Percentiles rank a stretch among this genome's conserved stretches.
Conservation (phyloP, 805 yeast species). For the Myxozyma sirexii region DNA sequence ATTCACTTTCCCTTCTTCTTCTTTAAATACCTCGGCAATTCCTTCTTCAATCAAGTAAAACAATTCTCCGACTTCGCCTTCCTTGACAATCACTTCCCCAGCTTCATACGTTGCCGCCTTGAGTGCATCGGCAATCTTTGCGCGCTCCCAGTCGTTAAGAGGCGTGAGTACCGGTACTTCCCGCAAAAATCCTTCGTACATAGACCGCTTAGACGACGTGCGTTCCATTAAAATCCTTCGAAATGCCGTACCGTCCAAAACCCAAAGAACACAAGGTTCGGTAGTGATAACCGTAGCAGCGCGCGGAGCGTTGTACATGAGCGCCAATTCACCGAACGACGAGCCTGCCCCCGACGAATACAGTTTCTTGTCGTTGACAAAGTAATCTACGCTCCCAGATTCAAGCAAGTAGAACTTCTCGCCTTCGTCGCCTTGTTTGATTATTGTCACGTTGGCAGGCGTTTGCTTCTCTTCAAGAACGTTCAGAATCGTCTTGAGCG, state of each 20-base stretch:
- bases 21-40: slow-evolving; percentile 70
- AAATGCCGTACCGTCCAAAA: slow-evolving; percentile 89
- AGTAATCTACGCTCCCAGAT: slow-evolving; percentile 78
- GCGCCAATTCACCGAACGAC: slow-evolving; percentile 93
- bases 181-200: slow-evolving; percentile 86
- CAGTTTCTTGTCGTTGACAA: slow-evolving; percentile 70
- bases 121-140: slow-evolving; percentile 92
- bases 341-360: slow-evolving; percentile 82
- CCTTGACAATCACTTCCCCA: slow-evolving; percentile 75
- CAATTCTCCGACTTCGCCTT: slow-evolving; percentile 83
- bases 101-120: slow-evolving; percentile 70
- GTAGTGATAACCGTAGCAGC: slow-evolving; percentile 89
- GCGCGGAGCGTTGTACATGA: slow-evolving; percentile 96
- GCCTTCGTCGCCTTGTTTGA: slow-evolving; percentile 92
- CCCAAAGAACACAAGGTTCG: slow-evolving; percentile 74
- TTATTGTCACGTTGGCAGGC: slow-evolving; percentile 51
- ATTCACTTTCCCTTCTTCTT: slow-evolving; percentile 61
- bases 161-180: slow-evolving; percentile 79
- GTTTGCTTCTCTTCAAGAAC: slow-evolving; percentile 79
- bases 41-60: slow-evolving; percentile 81
- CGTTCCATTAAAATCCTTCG: slow-evolving; percentile 88
- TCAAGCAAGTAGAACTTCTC: slow-evolving; percentile 89
- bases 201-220: slow-evolving; percentile 83
- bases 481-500: slow-evolving; percentile 73
- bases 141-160: slow-evolving; percentile 77